Conservation (phyloP, 225 moss, liverwort and hornwort genomes). For the Thuidium tamariscinum region DNA sequence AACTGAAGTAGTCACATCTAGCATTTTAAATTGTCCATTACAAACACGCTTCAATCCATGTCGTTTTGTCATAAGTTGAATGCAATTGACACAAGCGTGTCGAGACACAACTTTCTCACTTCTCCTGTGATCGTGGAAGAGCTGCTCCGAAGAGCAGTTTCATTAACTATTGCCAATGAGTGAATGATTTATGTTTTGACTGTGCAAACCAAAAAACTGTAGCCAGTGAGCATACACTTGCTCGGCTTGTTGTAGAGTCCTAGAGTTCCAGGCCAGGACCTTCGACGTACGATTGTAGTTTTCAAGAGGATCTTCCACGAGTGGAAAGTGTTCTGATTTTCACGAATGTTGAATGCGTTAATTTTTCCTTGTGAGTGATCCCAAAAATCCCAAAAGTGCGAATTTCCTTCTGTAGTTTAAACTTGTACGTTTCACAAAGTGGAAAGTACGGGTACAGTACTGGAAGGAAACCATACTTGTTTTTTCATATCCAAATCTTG, state of each 20-base stretch:
- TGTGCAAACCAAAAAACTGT: neutral
- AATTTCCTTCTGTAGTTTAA: neutral
- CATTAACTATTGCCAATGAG: neutral
- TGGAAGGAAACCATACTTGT: neutral
- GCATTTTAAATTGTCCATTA: too few relatives aligned
- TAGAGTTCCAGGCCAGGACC: neutral
- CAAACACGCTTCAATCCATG: neutral
- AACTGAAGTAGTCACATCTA: neutral
- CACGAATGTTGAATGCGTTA: neutral
- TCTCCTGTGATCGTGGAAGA: neutral
- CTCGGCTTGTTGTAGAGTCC: neutral
- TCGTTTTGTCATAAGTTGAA: neutral
- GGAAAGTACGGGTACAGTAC: neutral
- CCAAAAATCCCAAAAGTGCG: neutral
- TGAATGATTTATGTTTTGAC: neutral
- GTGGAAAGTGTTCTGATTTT: neutral
- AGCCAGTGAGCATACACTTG: neutral
- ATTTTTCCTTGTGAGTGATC: neutral
- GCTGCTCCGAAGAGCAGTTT: neutral
- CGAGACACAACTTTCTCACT: neutral
- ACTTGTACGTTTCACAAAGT: neutral
- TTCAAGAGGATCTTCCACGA: neutral
- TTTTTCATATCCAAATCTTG: neutral
- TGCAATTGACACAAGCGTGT: neutral
- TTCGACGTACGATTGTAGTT: neutral